phyloP scores from a whole-genome alignment of 2,329 filamentous ascomycete genomes.

The Septoria petroselini region DNA sequence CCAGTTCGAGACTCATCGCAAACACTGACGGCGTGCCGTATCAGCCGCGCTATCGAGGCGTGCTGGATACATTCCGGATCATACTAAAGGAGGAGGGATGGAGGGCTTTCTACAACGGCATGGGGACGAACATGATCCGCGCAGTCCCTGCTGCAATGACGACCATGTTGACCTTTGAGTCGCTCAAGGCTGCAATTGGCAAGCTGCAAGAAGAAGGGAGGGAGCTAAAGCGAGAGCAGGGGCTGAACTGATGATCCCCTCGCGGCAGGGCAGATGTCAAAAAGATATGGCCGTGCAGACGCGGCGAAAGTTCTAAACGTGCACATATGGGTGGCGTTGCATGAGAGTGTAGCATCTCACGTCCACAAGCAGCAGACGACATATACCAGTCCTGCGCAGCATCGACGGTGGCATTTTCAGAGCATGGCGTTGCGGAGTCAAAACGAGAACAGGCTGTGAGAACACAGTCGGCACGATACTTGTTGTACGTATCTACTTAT shows the following conservation, averaged over 20 bases:
- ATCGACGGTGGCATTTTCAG: slow-evolving; percentile 13
- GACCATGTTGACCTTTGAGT: slow-evolving; percentile 96
- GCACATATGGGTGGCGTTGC: slow-evolving; percentile 17
- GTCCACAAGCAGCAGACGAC: slow-evolving; percentile 12
- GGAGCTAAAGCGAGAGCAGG: slow-evolving; percentile 25
- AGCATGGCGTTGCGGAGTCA: slow-evolving; percentile 19
- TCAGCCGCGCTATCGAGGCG: slow-evolving; percentile 66
- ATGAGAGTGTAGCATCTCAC: slow-evolving; percentile 10
- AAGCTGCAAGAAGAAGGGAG: slow-evolving; percentile 54
- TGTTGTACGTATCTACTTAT: slow-evolving; percentile 7
- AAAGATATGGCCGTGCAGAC: neutral
- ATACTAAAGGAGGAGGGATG: slow-evolving; percentile 91
- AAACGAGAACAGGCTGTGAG: neutral
- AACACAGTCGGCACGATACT: neutral
- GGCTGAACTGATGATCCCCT: neutral
- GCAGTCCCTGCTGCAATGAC: slow-evolving; percentile 94
- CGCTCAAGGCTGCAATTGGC: slow-evolving; percentile 56
- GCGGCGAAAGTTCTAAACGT: slow-evolving; percentile 1
- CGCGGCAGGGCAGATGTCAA: neutral
- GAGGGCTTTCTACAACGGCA: slow-evolving; percentile 93
- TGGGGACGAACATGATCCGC: slow-evolving; percentile 96
- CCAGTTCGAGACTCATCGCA: slow-evolving; percentile 36
- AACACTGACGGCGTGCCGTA: slow-evolving; percentile 55
- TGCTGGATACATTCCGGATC: slow-evolving; percentile 75
- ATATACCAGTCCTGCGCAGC: slow-evolving; percentile 16